Evolutionary conservation across 306 rosid species (phyloP), one percentile per base, ranked within the genome.

Genomic region (Psophocarpus tetragonolobus): DNA sequence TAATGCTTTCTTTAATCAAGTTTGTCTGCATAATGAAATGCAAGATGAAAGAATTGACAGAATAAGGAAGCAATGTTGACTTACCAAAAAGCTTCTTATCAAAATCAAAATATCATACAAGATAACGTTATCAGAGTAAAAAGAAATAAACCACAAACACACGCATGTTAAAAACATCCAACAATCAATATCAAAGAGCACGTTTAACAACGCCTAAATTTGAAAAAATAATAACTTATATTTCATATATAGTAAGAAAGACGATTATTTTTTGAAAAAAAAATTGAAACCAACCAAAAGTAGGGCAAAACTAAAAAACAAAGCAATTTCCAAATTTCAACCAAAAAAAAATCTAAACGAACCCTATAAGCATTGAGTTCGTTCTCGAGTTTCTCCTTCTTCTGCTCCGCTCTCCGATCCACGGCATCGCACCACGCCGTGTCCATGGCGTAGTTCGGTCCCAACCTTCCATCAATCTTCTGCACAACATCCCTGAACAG

Each of bases 1-100:
- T 83, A 81, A 96, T 93, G 85, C 98, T 96, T 91, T 96, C 99
- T 82, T 93, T 96, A 68, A 96, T 96, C 86, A 96, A 89, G 86
- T 96, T 96, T 60, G 99, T 96, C 99, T 96, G 93, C 82, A 76
- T 10, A 66, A 44, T 11, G 56, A 56, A 87, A 70, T 21, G 47
- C 6, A 67, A 81, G 68, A 18, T 68, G 74, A 57, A 79, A 23
- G 41, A 74, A 74, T 32, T 80, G 24, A 78, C 32, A 54, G 65
- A 29, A 74, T 26, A 36, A 47, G 45, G 29, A 63, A 56, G 63
- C 30, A 42, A 36, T 21, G 11, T 41, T 12, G 51, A 51, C 72
- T 71, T 13, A 82, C 0, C 2, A 17, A 68, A 80, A 76, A 53
- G 6, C 75, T 3, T 2, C 56, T 23, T 4, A 29, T 14, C 3